Conservation (phyloP, 306 rosid species). For the Prunus armeniaca region DNA sequence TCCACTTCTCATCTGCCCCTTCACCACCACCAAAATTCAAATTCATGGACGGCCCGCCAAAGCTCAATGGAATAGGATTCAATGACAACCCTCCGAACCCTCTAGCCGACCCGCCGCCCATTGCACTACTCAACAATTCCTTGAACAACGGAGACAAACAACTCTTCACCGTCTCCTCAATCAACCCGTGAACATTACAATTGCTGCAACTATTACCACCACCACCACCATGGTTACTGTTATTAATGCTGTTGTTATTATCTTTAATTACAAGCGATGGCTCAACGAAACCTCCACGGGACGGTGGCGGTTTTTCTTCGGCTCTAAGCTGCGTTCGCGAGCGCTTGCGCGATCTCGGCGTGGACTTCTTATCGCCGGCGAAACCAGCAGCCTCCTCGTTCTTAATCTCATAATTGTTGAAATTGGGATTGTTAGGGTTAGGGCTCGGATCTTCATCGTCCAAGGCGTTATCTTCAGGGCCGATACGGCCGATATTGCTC, state of each 20-base stretch:
- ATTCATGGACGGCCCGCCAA: conserved; percentile 21
- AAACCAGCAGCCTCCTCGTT: conserved; percentile 32
- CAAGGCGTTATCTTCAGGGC: conserved; percentile 21
- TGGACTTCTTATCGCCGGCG: conserved; percentile 22
- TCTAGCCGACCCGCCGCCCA: conserved; percentile 25
- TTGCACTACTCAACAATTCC: conserved; percentile 38
- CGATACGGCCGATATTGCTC: conserved; percentile 41
- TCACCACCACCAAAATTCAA: conserved; percentile 35
- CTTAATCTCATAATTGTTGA: conserved; percentile 27
- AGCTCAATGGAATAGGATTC: conserved; percentile 33
- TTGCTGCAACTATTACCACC: conserved; percentile 6
- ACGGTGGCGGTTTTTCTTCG: conserved; percentile 8
- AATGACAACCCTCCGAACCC: conserved; percentile 30
- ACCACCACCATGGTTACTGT: conserved; percentile 12
- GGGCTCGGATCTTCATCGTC: conserved; percentile 39
- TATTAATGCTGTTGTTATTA: conserved; percentile 19
- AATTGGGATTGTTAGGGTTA: conserved; percentile 21
- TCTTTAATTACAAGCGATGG: conserved; percentile 31
- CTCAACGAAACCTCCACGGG: conserved; percentile 25
- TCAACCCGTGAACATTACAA: conserved; percentile 45
- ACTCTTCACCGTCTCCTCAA: conserved; percentile 76
- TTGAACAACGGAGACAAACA: conserved; percentile 63
- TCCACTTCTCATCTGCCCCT: conserved; percentile 52
- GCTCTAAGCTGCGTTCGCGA: conserved; percentile 7
- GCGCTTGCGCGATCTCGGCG: conserved; percentile 32